phyloP scores from a whole-genome alignment of 2,329 filamentous ascomycete species.

The Fusarium duplospermum region DNA sequence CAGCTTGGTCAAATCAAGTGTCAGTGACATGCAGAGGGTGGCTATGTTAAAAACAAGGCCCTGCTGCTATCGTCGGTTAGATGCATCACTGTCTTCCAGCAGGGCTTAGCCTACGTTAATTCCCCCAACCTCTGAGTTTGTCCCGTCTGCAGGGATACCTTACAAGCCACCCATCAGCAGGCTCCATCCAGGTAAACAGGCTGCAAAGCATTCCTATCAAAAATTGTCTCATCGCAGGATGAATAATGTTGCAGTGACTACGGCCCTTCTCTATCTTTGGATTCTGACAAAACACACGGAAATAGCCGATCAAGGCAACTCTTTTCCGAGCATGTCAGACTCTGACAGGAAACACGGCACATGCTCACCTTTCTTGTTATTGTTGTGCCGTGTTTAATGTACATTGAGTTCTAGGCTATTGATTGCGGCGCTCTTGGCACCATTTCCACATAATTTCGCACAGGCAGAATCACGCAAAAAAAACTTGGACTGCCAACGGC shows the following conservation, averaged over 20 bases:
- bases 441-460: neutral
- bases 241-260: neutral
- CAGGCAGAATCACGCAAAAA: neutral
- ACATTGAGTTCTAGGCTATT: neutral
- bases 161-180: neutral
- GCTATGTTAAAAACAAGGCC: neutral
- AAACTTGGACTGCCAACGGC: neutral
- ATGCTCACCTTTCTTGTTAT: neutral
- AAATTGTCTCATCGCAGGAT: neutral
- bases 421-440: neutral
- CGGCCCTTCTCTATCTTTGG: neutral
- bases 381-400: neutral
- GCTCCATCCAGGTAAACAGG: neutral
- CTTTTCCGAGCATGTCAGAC: neutral
- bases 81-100: neutral
- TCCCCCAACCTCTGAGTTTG: neutral
- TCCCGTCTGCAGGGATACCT: neutral
- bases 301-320: neutral
- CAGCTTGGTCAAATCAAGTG: neutral
- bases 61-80: neutral
- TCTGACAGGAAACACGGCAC: neutral
- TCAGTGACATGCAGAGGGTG: neutral
- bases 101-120: neutral
- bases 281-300: neutral
- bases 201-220: neutral